phyloP scores from a whole-genome alignment of 1,284 basidiomycete species.

The Cryptococcus amylolentus region DNA sequence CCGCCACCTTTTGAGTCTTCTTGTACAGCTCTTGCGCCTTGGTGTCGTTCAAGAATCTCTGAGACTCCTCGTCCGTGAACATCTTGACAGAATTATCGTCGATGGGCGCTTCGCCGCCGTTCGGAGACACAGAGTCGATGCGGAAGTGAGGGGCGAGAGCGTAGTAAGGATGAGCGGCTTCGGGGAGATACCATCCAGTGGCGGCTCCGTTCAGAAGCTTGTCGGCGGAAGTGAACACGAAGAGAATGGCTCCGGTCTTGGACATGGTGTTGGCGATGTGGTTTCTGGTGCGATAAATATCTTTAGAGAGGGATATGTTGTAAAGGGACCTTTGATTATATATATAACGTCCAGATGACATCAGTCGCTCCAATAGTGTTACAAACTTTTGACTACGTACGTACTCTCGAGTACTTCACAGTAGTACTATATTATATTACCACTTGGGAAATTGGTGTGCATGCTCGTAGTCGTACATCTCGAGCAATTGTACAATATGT shows the following conservation, averaged over 20 bases:
- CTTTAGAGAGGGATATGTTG: too few species aligned
- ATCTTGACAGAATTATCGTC: slow-evolving; percentile 54
- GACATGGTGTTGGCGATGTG: neutral
- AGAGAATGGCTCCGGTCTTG: slow-evolving; percentile 54
- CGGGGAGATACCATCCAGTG: slow-evolving; percentile 65
- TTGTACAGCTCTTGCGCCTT: slow-evolving; percentile 61
- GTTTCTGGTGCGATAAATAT: neutral
- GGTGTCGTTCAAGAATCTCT: slow-evolving; percentile 61
- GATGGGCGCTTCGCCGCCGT: slow-evolving; percentile 68
- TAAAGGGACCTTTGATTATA: too few species aligned
- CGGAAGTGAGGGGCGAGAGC: slow-evolving; percentile 58
- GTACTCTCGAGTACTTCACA: too few species aligned
- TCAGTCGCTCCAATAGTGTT: neutral
- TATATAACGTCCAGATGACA: too few species aligned
- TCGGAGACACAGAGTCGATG: slow-evolving; percentile 69
- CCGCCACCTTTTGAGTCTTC: slow-evolving; percentile 60
- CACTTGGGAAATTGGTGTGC: too few species aligned
- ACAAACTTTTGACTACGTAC: neutral
- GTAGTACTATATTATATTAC: too few species aligned
- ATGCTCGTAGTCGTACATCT: too few species aligned
- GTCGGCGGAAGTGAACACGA: slow-evolving; percentile 69
- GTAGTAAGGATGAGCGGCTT: slow-evolving; percentile 79
- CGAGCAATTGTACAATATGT: too few species aligned
- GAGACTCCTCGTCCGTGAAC: slow-evolving; percentile 60
- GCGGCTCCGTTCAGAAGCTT: slow-evolving; percentile 55